Evolutionary conservation across 225 moss, liverwort and hornwort species (phyloP), one percentile per base, ranked within the genome.

Genomic region (Climacium dendroides): DNA sequence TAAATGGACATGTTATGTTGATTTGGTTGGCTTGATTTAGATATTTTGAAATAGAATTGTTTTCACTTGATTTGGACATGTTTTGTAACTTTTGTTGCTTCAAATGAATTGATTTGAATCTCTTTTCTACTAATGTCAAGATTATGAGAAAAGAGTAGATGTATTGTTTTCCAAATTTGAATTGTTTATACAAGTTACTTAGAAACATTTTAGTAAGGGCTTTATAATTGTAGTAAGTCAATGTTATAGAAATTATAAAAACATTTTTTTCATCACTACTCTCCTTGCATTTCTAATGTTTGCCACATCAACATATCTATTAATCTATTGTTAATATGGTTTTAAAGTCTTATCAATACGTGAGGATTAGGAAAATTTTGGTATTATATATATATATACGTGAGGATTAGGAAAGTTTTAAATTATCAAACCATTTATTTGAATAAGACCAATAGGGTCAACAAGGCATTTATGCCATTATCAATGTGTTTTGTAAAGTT

Each of bases 181-280:
- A 57, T 78, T 78, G 1, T 57, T 39, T 4, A 57, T 37, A 39
- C 3, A 28, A 22, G 1, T 52, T 74, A 32, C 0, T 5, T 32
- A 18, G 0, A 50, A 52, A 11, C 52, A 34, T 52, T 53, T 54
- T n/a, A 77, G 6, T n/a, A 2, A 24, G 4, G 15, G 16, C 0
- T 7, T 17, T 55, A 17, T 26, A 5, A 26, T 0, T 26, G 2
- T 10, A 0, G 7, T 37, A 24, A 16, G 5, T 54, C 1, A 37
- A 25, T n/a, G 16, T 26, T 25, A 54, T 35, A n/a, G 10, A 25
- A 54, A 35, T 4, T 15, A 50, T 10, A 6, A 52, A 50, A 52
- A 3, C 1, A 3, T 35, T 52, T 35, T 74, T 73, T 18, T 34
- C 10, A 22, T 52, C 3, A 9, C 8, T 23, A 13, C 3, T 22